Base-by-base conservation (phyloP, 1,284 basidiomycete species). In the Ustilago tritici region DNA sequence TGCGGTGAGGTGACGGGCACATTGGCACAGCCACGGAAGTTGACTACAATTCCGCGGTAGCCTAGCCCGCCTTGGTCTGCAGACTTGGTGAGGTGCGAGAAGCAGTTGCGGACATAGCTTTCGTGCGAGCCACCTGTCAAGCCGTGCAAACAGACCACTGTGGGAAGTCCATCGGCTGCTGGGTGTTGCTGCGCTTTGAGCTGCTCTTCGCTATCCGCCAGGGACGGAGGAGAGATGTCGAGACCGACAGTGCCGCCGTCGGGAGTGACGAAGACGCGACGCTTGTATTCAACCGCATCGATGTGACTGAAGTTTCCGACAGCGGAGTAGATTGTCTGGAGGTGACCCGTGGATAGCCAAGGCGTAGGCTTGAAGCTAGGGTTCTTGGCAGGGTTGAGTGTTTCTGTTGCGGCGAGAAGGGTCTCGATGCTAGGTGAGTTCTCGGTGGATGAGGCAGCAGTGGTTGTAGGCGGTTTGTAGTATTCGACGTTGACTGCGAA, bases 21-120 rank as follows among this genome's bases (percentile, higher is more conserved):
- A 36, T 92, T 92, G 74, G 94, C 94, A 92, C 95, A 98, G 81
- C 95, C 95, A 78, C 95, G 91, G 88, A 93, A 96, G 59, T 86
- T 85, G 53, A 56, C 65, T 15, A 54, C 58, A 4, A 50, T 67
- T 15, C 53, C 71, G 3, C 82, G 90, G 56, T 71, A 94, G 92
- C 90, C 98, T 93, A 63, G 54, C 0, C 80, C 84, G 1, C 78
- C 82, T 41, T 80, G 34, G 8, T 34, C 32, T 6, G 75, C 78
- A 23, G 82, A 75, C 43, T 78, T 79, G 61, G 80, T 78, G 9
- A 86, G 76, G 46, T 75, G 78, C 1, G 74, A 53, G 43, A 85
- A 69, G 57, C 77, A 76, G 61, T 84, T 82, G 19, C 83, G 72
- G 6, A 85, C 83, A 50, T 86, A 86, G 56, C 68, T 78, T 66